phyloP scores from a whole-genome alignment of 2,329 filamentous ascomycete genomes.

The Aspergillus nomiae region DNA sequence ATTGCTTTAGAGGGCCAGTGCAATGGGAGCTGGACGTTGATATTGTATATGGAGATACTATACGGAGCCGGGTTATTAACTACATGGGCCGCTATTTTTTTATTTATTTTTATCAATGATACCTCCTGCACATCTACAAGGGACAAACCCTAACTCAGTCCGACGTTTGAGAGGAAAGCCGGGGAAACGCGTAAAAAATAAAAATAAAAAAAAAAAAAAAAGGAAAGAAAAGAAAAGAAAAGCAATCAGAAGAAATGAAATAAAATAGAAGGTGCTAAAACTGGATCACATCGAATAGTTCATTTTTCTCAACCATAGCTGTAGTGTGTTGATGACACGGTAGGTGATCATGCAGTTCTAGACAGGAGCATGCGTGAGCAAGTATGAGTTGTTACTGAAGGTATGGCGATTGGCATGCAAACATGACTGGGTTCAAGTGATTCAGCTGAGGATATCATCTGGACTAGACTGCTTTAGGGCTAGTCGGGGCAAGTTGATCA shows the following conservation, averaged over 20 bases:
- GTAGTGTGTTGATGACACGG: background rate
- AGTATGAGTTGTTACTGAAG: background rate
- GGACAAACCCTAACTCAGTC: background rate
- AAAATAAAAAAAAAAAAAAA: background rate
- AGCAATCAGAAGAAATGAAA: no score
- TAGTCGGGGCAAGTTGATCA: slow-evolving; percentile 3
- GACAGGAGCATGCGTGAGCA: background rate
- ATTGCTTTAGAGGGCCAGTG: slow-evolving; percentile 2
- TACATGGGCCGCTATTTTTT: background rate
- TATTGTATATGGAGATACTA: background rate
- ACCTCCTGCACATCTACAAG: background rate
- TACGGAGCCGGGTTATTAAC: background rate
- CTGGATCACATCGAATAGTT: background rate
- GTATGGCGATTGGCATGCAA: background rate
- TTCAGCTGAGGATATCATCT: slow-evolving; percentile 1
- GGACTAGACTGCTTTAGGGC: background rate
- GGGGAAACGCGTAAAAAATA: background rate
- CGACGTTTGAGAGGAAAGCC: background rate
- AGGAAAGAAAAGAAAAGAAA: no score
- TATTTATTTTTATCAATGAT: background rate
- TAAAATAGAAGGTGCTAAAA: background rate
- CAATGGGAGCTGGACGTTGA: background rate
- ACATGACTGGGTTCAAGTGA: background rate
- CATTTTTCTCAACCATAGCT: background rate
- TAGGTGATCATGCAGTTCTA: background rate